phyloP scores from a whole-genome alignment of 2,329 filamentous ascomycete genomes.

The Karstenula rhodostoma region DNA sequence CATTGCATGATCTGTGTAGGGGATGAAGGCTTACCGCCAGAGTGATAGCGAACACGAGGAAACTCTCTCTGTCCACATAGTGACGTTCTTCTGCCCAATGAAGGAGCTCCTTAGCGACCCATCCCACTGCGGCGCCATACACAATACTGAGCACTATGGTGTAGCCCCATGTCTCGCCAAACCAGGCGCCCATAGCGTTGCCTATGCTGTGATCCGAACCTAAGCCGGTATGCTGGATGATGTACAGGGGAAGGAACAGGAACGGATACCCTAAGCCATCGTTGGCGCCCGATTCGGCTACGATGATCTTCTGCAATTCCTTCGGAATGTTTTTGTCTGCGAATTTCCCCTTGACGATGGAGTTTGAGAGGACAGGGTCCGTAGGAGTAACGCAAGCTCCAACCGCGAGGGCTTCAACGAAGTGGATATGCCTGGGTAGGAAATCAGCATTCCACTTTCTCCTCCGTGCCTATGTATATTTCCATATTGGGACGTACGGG shows the following conservation, averaged over 20 bases:
- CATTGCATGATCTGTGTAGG: neutral
- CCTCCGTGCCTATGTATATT: neutral
- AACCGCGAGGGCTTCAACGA: slow-evolving; percentile 80
- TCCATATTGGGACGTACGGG: slow-evolving; percentile 50
- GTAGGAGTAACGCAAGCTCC: slow-evolving; percentile 92
- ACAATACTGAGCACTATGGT: slow-evolving; percentile 79
- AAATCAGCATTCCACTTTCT: neutral
- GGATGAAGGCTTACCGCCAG: slow-evolving; percentile 66
- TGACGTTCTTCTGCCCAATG: slow-evolving; percentile 83
- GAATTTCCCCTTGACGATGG: slow-evolving; percentile 92
- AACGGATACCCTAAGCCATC: slow-evolving; percentile 91
- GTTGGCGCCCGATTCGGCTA: slow-evolving; percentile 81
- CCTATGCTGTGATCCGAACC: slow-evolving; percentile 60
- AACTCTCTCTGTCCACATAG: slow-evolving; percentile 87
- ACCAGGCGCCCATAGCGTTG: slow-evolving; percentile 80
- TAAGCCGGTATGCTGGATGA: slow-evolving; percentile 76
- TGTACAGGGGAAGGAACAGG: slow-evolving; percentile 81
- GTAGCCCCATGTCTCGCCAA: slow-evolving; percentile 85
- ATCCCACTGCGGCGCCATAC: slow-evolving; percentile 81
- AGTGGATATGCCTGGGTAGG: slow-evolving; percentile 60
- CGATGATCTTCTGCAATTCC: slow-evolving; percentile 74
- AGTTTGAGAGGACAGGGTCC: slow-evolving; percentile 85
- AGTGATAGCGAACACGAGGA: slow-evolving; percentile 85
- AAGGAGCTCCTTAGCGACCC: slow-evolving; percentile 80
- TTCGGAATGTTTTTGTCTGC: slow-evolving; percentile 89